Evolutionary conservation across 768 basidiomycete genomes (phyloP).

Genomic region (Agrocybe chaxingu): DNA sequence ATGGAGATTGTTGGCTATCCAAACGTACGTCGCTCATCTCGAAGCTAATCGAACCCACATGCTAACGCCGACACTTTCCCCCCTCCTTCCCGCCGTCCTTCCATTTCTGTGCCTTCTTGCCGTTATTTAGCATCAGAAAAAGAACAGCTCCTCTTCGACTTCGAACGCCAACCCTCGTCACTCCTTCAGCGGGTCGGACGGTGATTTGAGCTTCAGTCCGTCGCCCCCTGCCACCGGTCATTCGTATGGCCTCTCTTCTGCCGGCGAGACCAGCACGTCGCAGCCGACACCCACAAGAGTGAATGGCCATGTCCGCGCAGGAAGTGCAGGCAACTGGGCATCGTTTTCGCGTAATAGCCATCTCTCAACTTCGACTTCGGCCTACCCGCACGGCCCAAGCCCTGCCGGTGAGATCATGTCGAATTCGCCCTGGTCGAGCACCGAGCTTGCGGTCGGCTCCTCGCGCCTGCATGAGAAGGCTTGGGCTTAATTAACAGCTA

Average conservation of each 20-base stretch:
- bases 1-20: constrained; percentile 72
- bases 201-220: constrained; percentile 53
- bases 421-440: constrained; percentile 38
- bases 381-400: constrained; percentile 56
- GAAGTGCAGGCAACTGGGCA: constrained; percentile 81
- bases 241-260: constrained; percentile 40
- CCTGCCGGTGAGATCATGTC: constrained; percentile 54
- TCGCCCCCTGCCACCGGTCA: constrained; percentile 51
- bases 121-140: constrained; percentile 24
- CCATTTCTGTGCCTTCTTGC: neutral
- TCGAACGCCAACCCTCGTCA: constrained; percentile 60
- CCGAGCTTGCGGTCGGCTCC: constrained; percentile 21
- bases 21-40: constrained; percentile 43
- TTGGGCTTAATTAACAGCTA: constrained; percentile 41
- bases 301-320: constrained; percentile 71
- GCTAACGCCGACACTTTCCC: neutral
- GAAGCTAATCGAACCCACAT: neutral
- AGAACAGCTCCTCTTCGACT: constrained; percentile 43
- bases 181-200: constrained; percentile 75
- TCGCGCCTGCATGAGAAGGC: constrained; percentile 58
- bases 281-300: constrained; percentile 34
- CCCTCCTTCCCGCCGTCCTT: neutral
- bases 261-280: constrained; percentile 30
- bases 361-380: constrained; percentile 27
- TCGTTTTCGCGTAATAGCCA: constrained; percentile 52